Conservation (phyloP, 2,329 filamentous ascomycete genomes). For the Arthrinium phaeospermum region DNA sequence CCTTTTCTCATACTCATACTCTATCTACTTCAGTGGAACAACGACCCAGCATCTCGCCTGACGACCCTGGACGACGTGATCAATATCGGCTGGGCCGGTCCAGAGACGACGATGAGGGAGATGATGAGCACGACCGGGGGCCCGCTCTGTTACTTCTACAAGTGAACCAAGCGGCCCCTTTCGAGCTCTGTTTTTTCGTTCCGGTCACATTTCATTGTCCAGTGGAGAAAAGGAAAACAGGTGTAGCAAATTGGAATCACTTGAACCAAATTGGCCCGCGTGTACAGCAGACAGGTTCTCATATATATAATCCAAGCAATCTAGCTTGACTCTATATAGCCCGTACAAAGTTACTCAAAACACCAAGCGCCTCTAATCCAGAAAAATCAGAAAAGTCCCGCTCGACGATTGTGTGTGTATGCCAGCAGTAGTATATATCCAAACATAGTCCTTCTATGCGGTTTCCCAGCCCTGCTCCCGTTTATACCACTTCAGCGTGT, state of each 20-base stretch:
- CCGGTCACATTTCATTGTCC: neutral
- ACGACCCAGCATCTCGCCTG: neutral
- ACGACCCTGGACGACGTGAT: neutral
- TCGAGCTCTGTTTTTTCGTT: too few species aligned
- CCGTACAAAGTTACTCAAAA: neutral
- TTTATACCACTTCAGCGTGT: conserved; percentile 64
- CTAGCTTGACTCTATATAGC: neutral
- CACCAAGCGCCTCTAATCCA: neutral
- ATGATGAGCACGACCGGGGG: conserved; percentile 1
- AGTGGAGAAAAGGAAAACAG: neutral
- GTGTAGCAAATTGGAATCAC: neutral
- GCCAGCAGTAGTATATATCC: neutral
- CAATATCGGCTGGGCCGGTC: neutral
- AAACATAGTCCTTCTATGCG: neutral
- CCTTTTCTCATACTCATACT: neutral
- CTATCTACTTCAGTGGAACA: neutral
- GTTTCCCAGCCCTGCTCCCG: conserved; percentile 33
- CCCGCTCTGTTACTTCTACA: neutral
- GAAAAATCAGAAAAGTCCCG: neutral
- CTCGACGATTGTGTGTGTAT: neutral
- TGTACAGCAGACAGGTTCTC: neutral
- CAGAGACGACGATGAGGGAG: neutral
- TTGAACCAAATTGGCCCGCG: neutral
- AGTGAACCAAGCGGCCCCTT: neutral
- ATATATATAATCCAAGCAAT: neutral